Evolutionary conservation across 768 basidiomycete species (phyloP), one percentile per base, ranked within the genome.

Genomic region (Hortiboletus flavorubellus): DNA sequence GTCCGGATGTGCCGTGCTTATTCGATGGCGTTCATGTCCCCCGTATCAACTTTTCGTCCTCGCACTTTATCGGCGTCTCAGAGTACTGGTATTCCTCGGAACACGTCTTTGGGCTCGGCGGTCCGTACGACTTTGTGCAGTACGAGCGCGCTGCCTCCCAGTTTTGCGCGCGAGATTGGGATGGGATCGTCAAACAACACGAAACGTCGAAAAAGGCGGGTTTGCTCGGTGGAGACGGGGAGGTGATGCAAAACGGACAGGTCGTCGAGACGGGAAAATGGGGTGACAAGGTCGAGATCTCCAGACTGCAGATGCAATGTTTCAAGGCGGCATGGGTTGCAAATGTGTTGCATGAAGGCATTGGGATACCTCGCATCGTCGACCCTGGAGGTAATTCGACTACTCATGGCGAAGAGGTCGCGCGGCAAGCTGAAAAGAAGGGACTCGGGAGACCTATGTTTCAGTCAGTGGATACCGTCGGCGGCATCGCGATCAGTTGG

Each of bases 21-120:
- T 98, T 98, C 81, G 89, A 95, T 63, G 97, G 96, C 21, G 84
- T 98, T 0, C 86, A 93, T 44, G 94, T 94, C 12, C 96, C 97
- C 7, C 82, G 86, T 2, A 98, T 98, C 66, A 92, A 98, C 73
- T 99, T 98, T 70, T 82, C 84, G 38, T 91, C 86, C 34, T 92
- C 91, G 12, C 89, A 87, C 52, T 99, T 98, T 70, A 97, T 99
- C 63, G 97, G 97, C 4, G 87, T 99, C 38, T 95, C 93, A 14
- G 97, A 99, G 71, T 99, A 98, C 69, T 99, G 96, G 96, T 98
- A 98, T 72, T 98, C 96, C 26, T 93, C 94, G 10, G 94, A 99
- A 63, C 94, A 98, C 69, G 89, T 98, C 46, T 93, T 97, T 63
- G 92, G 91, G 2, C 80, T 98, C 3, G 95, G 94, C 21, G 97